These are phyloP conservation scores for Rhytidiadelphus loreus DNA, from an alignment of 225 moss, liverwort and hornwort species.

Conservation along the genomic window DNA sequence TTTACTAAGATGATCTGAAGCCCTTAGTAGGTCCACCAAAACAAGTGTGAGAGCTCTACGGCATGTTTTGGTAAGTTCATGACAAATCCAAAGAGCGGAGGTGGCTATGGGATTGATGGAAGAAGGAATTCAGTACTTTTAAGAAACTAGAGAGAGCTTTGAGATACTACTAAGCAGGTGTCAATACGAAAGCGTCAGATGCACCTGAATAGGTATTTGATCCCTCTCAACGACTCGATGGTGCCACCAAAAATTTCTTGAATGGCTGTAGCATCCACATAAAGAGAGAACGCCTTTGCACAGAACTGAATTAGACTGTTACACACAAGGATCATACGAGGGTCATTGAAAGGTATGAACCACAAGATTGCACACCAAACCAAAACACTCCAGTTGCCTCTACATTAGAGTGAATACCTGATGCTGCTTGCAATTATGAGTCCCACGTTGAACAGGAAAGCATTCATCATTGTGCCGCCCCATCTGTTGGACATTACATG, in stretches of 20 bases:
- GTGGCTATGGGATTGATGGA: background rate
- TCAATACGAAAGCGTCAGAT: background rate
- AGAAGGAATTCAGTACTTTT: background rate
- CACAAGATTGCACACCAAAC: background rate
- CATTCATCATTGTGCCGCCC: conserved; percentile 89
- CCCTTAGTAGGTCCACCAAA: background rate
- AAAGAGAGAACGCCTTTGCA: conserved; percentile 85
- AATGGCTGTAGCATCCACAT: conserved; percentile 87
- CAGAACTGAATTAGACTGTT: conserved; percentile 89
- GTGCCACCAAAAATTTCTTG: conserved; percentile 95
- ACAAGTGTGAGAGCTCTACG: no score
- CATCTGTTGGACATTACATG: conserved; percentile 34
- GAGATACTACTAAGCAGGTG: no score
- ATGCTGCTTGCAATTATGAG: conserved; percentile 91
- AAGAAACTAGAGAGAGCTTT: background rate
- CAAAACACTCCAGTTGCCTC: background rate
- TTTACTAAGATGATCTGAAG: background rate
- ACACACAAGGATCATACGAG: background rate
- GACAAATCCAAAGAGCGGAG: background rate
- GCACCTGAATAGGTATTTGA: conserved; percentile 86
- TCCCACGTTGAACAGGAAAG: conserved; percentile 88
- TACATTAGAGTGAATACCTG: conserved; percentile 29
- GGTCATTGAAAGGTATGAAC: background rate
- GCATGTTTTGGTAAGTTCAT: background rate
- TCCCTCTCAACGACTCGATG: conserved; percentile 75